These are phyloP conservation scores for Aspergillus sp. DNA, from an alignment of 2,329 filamentous ascomycete species.

Conservation along the genomic window DNA sequence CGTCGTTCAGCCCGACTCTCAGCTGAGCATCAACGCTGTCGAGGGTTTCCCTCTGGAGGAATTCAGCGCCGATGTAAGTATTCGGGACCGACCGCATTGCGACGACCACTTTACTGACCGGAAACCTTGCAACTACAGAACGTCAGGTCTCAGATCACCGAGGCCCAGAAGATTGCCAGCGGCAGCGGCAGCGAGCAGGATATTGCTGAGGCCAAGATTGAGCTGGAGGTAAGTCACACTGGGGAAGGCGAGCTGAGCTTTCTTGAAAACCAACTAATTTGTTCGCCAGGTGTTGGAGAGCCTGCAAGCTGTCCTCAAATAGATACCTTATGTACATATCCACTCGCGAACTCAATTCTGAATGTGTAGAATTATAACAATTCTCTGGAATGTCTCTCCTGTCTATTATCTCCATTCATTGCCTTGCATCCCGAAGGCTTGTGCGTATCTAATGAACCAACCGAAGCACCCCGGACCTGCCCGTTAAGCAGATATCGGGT, in stretches of 20 bases:
- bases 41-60: constrained; percentile 94
- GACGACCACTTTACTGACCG: constrained; percentile 3
- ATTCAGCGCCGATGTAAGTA: constrained; percentile 77
- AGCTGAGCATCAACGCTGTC: constrained; percentile 96
- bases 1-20: constrained; percentile 90
- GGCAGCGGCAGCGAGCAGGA: constrained; percentile 94
- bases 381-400: constrained; percentile 22
- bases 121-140: constrained; percentile 46
- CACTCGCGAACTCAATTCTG: constrained; percentile 30
- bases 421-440: not conserved
- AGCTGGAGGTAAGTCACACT: constrained; percentile 75
- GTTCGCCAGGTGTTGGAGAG: constrained; percentile 48
- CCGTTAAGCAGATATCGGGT: not conserved
- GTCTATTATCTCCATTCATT: constrained; percentile 16
- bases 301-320: constrained; percentile 51
- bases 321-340: constrained; percentile 43
- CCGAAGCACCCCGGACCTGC: not conserved
- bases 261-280: constrained; percentile 8
- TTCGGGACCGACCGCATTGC: not conserved
- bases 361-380: constrained; percentile 45
- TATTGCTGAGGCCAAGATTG: constrained; percentile 98
- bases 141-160: constrained; percentile 83
- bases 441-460: not conserved
- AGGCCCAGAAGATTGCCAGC: constrained; percentile 91
- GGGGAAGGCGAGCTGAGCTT: not conserved